phyloP scores from a whole-genome alignment of 75 land plant species.

The Picea sitchensis region DNA sequence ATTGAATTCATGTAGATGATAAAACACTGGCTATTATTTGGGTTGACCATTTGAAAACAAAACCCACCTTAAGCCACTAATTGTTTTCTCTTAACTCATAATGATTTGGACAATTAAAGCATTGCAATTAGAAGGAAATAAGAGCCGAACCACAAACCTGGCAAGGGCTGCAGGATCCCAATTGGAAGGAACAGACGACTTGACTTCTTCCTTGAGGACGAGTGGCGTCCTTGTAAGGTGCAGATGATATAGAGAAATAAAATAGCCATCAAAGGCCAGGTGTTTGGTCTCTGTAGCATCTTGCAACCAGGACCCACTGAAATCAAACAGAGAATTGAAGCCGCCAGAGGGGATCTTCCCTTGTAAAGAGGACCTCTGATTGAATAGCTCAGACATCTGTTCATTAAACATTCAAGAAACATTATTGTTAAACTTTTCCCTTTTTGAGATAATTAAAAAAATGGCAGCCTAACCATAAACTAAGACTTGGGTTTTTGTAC shows the following conservation, averaged over 20 bases:
- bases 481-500: too few relatives aligned
- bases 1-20: background rate
- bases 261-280: slow-evolving; percentile 84
- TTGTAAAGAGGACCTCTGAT: slow-evolving; percentile 63
- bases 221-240: slow-evolving; percentile 54
- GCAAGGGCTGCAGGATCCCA: slow-evolving; percentile 61
- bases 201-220: slow-evolving; percentile 53
- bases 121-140: background rate
- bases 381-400: slow-evolving; percentile 78
- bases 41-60: slow-evolving; percentile 41
- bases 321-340: slow-evolving; percentile 59
- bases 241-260: slow-evolving; percentile 53
- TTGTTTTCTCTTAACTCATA: background rate
- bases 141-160: slow-evolving; percentile 28
- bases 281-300: slow-evolving; percentile 61
- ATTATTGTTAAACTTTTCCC: background rate
- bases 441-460: background rate
- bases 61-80: slow-evolving; percentile 59
- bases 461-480: too few relatives aligned
- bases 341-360: slow-evolving; percentile 78
- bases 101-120: background rate
- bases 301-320: slow-evolving; percentile 61
- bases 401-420: background rate
- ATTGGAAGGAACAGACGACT: slow-evolving; percentile 60
- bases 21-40: background rate